phyloP scores from a whole-genome alignment of 352 stramenopile genomes.

The Globisporangium abappressorium region DNA sequence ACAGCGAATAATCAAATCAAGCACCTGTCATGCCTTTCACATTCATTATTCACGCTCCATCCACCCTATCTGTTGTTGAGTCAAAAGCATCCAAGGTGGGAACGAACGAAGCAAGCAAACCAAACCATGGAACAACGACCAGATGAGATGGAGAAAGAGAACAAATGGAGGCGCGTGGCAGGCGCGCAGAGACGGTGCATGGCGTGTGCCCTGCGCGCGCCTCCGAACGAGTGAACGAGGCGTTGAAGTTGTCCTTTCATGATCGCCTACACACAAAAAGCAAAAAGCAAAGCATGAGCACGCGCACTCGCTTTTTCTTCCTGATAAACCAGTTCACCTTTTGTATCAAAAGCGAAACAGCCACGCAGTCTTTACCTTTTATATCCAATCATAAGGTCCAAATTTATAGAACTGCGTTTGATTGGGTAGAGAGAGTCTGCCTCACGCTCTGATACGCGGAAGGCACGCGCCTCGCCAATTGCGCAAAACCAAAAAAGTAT shows the following conservation, averaged over 20 bases:
- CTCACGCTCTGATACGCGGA: background rate
- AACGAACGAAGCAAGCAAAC: background rate
- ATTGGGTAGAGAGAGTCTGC: background rate
- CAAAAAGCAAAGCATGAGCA: no score
- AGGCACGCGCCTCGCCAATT: slow-evolving; percentile 3
- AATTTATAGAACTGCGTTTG: background rate
- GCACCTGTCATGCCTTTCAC: no score
- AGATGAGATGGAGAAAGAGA: background rate
- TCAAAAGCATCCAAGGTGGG: background rate
- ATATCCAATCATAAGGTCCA: background rate
- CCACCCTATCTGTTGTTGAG: background rate
- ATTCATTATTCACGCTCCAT: no score
- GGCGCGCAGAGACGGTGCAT: slow-evolving; percentile 4
- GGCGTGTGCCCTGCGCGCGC: slow-evolving; percentile 5
- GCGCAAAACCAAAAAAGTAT: background rate
- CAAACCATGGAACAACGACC: background rate
- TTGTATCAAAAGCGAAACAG: background rate
- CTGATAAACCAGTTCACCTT: background rate
- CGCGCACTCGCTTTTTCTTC: background rate
- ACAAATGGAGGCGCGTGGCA: background rate
- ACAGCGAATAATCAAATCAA: background rate
- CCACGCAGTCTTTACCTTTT: background rate
- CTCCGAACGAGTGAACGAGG: background rate
- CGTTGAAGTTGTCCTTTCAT: slow-evolving; percentile 4
- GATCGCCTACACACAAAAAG: background rate